Evolutionary conservation across 129 eudicot genomes (phyloP).

Genomic region (Lactuca sativa): DNA sequence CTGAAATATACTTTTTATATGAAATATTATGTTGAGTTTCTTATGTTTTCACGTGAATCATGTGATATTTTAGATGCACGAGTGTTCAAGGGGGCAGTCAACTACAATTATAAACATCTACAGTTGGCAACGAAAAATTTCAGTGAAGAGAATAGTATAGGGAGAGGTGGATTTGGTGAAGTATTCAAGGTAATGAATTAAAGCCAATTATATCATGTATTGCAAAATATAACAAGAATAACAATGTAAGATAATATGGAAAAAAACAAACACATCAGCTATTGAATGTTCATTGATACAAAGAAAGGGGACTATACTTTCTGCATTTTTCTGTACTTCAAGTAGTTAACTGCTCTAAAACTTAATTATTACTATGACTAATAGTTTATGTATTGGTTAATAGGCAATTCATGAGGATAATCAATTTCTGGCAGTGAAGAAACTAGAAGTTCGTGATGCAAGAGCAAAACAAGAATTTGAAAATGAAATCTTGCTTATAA

Average conservation of each 20-base stretch:
- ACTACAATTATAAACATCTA: conserved; percentile 26
- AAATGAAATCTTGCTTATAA: conserved; percentile 61
- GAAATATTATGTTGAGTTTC: conserved; percentile 1
- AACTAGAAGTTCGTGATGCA: conserved; percentile 30
- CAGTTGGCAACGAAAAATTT: conserved; percentile 37
- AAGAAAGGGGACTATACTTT: not conserved
- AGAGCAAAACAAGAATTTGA: conserved; percentile 57
- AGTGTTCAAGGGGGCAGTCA: conserved; percentile 43
- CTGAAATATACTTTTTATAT: not conserved
- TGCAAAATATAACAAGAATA: too few relatives aligned
- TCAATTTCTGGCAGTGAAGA: conserved; percentile 61
- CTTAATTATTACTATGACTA: not conserved
- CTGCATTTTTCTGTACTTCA: not conserved
- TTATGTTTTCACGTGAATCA: not conserved
- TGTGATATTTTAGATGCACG: conserved; percentile 34
- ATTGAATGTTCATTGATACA: too few relatives aligned
- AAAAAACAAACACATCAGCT: too few relatives aligned
- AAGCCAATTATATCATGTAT: not conserved
- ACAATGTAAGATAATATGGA: too few relatives aligned
- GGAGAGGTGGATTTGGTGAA: conserved; percentile 61
- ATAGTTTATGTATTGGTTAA: not conserved
- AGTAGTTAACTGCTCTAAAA: not conserved
- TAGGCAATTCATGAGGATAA: conserved; percentile 61
- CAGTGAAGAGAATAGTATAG: conserved; percentile 47
- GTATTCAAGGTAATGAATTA: conserved; percentile 33